A percentile compares a stretch with the other conserved stretches of the same genome.
phyloP scores from a whole-genome alignment of 202 grass and related monocot species.

The Panicum virgatum region DNA sequence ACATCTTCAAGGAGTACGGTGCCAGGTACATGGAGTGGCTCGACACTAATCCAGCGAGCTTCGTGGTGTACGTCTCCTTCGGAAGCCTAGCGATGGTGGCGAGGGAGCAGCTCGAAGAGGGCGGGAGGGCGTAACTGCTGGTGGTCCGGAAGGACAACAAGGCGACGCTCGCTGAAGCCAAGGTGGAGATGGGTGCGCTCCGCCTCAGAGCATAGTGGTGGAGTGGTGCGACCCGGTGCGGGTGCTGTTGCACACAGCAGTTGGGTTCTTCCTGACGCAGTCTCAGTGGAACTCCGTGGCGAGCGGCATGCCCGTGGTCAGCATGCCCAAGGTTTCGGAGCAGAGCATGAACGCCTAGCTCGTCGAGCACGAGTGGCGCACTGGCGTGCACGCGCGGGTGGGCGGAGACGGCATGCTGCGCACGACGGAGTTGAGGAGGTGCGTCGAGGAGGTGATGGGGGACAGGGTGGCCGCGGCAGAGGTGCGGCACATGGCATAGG shows the following conservation, averaged over 20 bases:
- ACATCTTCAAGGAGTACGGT: constrained; percentile 55
- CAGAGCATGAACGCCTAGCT: constrained; percentile 62
- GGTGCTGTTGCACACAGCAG: constrained; percentile 52
- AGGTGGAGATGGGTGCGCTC: not conserved
- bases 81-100: constrained; percentile 47
- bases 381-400: constrained; percentile 27
- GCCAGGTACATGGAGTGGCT: constrained; percentile 73
- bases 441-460: constrained; percentile 49
- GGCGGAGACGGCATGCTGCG: constrained; percentile 31
- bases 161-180: not conserved
- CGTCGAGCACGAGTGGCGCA: constrained; percentile 48
- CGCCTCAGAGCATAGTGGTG: constrained; percentile 39
- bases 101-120: constrained; percentile 50
- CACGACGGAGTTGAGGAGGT: constrained; percentile 29
- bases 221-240: constrained; percentile 75
- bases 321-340: constrained; percentile 74
- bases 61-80: constrained; percentile 70
- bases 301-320: constrained; percentile 13
- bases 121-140: constrained; percentile 52
- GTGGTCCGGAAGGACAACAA: constrained; percentile 59
- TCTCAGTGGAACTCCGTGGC: constrained; percentile 64
- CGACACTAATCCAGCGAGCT: constrained; percentile 44
- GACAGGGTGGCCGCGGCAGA: constrained; percentile 5
- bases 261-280: constrained; percentile 60
- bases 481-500: constrained; percentile 21